Evolutionary conservation across 2,329 filamentous ascomycete species (phyloP).

Genomic region (Geosmithia morbida): DNA sequence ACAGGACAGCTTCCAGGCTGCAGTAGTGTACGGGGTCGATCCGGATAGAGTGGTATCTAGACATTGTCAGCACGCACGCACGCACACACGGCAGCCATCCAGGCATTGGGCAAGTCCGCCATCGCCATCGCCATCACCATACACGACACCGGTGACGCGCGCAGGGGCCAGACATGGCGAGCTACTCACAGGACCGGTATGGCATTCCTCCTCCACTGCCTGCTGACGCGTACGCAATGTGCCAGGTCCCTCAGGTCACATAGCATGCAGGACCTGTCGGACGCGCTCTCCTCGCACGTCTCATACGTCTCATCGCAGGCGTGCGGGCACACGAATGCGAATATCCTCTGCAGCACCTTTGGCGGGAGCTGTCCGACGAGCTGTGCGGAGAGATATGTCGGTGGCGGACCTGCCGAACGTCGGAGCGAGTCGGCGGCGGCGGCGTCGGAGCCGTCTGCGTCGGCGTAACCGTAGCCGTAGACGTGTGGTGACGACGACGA

Average conservation of each 20-base stretch:
- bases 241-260: slow-evolving; percentile 85
- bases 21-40: slow-evolving; percentile 95
- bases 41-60: slow-evolving; percentile 74
- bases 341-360: slow-evolving; percentile 62
- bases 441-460: not conserved
- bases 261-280: slow-evolving; percentile 75
- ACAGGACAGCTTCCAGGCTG: slow-evolving; percentile 66
- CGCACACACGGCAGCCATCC: not conserved
- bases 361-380: slow-evolving; percentile 44
- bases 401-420: slow-evolving; percentile 16
- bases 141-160: not conserved
- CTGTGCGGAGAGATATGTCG: slow-evolving; percentile 24
- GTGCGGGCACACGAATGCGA: slow-evolving; percentile 74
- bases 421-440: not conserved
- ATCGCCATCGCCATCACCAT: no score
- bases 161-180: not conserved
- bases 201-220: slow-evolving; percentile 49
- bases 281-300: slow-evolving; percentile 66
- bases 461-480: no score
- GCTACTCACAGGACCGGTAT: slow-evolving; percentile 44
- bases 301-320: slow-evolving; percentile 63
- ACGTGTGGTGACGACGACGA: no score
- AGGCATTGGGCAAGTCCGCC: no score
- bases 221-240: slow-evolving; percentile 61
- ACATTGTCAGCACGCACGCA: not conserved